Conservation (phyloP, 2,329 filamentous ascomycete genomes). For the Fusarium coicis region DNA sequence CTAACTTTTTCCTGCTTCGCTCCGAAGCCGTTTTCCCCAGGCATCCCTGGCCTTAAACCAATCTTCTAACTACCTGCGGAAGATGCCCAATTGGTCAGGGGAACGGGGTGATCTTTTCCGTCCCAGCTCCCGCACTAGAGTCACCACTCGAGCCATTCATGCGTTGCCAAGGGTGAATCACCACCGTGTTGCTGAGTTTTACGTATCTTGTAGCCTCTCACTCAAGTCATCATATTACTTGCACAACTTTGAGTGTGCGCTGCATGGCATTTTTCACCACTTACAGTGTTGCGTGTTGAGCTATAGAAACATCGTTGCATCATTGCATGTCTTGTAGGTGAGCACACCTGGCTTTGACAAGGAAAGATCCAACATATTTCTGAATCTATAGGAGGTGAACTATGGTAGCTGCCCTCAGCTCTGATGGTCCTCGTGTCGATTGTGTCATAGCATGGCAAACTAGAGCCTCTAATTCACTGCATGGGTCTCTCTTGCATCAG, state of each 20-base stretch:
- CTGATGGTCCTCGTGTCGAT: neutral
- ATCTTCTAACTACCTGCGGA: neutral
- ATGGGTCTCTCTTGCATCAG: neutral
- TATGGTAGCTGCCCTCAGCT: neutral
- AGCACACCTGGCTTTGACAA: neutral
- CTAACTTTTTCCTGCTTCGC: neutral
- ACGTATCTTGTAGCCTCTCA: neutral
- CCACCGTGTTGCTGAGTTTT: neutral
- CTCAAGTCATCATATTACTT: conserved; percentile 8
- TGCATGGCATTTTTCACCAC: conserved; percentile 40
- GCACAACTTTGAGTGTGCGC: conserved; percentile 10
- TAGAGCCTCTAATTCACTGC: neutral
- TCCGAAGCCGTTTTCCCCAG: neutral
- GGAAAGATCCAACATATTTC: neutral
- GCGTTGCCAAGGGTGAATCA: conserved; percentile 4
- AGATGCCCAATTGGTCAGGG: conserved; percentile 1
- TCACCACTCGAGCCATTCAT: conserved; percentile 10
- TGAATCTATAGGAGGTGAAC: neutral
- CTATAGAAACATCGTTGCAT: conserved; percentile 21
- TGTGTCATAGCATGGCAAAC: neutral
- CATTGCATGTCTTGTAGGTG: neutral
- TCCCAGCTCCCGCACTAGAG: neutral
- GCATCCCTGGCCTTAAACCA: neutral
- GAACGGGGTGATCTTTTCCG: conserved; percentile 5
- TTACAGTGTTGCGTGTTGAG: conserved; percentile 12